Base-by-base conservation (phyloP, 78 protist genomes). In the Isochrysis galbana region DNA sequence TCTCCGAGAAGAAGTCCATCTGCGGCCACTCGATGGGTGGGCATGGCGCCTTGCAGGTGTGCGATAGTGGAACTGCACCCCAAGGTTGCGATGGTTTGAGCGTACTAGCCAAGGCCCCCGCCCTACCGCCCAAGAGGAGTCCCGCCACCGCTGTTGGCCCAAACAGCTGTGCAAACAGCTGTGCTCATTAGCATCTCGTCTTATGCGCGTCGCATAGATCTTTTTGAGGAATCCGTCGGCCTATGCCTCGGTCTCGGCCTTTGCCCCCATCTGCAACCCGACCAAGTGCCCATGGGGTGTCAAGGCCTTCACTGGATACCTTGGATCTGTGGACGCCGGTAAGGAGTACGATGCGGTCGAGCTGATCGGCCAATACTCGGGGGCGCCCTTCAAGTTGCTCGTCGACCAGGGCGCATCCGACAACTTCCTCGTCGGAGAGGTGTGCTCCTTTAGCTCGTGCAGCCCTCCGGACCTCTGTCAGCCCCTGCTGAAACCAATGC, bases 21-120 rank as follows among this genome's bases (percentile, higher is more conserved):
- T 5, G 1, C 17, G 95, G 95, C 45, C 95, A 89, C 87, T 93
- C 96, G 54, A 97, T 98, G 98, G 99, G 99, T 25, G 99, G 99
- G 29, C 97, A 96, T 67, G 99, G 99, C 67, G 99, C 98, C 32
- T n/a, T n/a, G n/a, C 94, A 97, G 1, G 32, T n/a, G n/a, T n/a
- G n/a, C n/a, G n/a, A n/a, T n/a, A n/a, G n/a, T n/a, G n/a, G n/a
- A n/a, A n/a, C n/a, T n/a, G n/a, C n/a, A n/a, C n/a, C n/a, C n/a
- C n/a, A n/a, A n/a, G n/a, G n/a, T n/a, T n/a, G n/a, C n/a, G n/a
- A n/a, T n/a, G n/a, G n/a, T n/a, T n/a, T n/a, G n/a, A n/a, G n/a
- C n/a, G n/a, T n/a, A n/a, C n/a, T n/a, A n/a, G n/a, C n/a, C n/a
- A n/a, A n/a, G n/a, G n/a, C n/a, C n/a, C n/a, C n/a, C n/a, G n/a